Percentiles rank a stretch among this genome's conserved stretches.
Evolutionary conservation across 495 filamentous ascomycete species (phyloP).

Genomic region (Alectoria sarmentosa): DNA sequence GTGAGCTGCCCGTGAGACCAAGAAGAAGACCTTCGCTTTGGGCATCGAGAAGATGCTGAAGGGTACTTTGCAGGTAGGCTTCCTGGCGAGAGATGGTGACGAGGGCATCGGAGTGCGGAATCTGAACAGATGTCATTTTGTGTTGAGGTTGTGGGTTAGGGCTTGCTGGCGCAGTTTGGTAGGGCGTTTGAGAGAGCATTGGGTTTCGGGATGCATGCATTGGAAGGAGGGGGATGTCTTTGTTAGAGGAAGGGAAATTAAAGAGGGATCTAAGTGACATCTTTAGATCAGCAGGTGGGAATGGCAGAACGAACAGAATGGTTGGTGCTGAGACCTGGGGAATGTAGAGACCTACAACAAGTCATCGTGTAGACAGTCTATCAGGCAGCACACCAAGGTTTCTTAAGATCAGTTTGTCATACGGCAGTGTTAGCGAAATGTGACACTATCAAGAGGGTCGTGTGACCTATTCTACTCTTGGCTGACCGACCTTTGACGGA

Average conservation of each 20-base stretch:
- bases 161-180: slow-evolving; percentile 11
- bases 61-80: slow-evolving; percentile 58
- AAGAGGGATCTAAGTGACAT: slow-evolving; percentile 22
- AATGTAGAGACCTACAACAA: background rate
- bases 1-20: slow-evolving; percentile 36
- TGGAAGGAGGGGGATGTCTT: slow-evolving; percentile 21
- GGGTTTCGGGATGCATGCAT: slow-evolving; percentile 13
- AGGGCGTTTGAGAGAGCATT: slow-evolving; percentile 4
- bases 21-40: slow-evolving; percentile 68
- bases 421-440: background rate
- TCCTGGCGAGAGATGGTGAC: slow-evolving; percentile 40
- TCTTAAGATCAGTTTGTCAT: background rate
- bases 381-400: background rate
- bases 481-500: background rate
- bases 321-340: background rate
- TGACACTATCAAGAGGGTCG: background rate
- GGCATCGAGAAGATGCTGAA: slow-evolving; percentile 77
- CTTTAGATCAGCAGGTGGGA: background rate
- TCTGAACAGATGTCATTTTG: slow-evolving; percentile 25
- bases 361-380: background rate
- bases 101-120: slow-evolving; percentile 36
- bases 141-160: background rate
- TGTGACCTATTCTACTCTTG: background rate
- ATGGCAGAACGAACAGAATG: background rate
- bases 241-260: slow-evolving; percentile 5